Evolutionary conservation across 108 stramenopile genomes (phyloP), one percentile per base, ranked within the genome.

Genomic region (Skeletonema marinoi): DNA sequence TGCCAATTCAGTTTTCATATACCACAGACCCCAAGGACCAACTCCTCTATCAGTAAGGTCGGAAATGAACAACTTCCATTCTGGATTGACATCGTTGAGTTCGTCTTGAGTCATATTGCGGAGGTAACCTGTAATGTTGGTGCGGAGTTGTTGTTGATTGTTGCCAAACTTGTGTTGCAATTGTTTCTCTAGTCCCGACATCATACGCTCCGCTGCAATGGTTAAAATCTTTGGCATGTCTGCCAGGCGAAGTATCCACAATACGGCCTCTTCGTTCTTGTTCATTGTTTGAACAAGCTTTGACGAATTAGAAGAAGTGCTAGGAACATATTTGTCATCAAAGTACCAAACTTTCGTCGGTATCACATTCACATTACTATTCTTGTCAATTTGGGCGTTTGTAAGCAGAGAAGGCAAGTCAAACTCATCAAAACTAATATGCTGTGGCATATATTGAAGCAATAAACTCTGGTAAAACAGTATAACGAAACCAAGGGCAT

Each of bases 11-110:
- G 32, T 33, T 31, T 63, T 6, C 21, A 63, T n/a, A 9, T 39
- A 63, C 62, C 62, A 63, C 4, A 39, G 21, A 1, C 38, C 38
- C 62, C 62, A 63, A 6, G 16, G n/a, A 17, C 62, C 62, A 16
- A 63, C 39, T n/a, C 62, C 62, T 36, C 62, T 36, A 36, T 63
- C 62, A 17, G 62, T 33, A 14, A 0, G n/a, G 4, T 63, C 62
- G n/a, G 33, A 36, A 21, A 63, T 21, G 62, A 39, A 63, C 38
- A 63, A 4, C n/a, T 63, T 33, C 62, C 62, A 63, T 36, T 63
- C 62, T n/a, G 62, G 62, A 63, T 63, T 36, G 29, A 63, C 21
- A 1, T n/a, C 6, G 62, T 63, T 63, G 38, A 63, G 39, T 21
- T 30, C 62, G 7, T 63, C 62, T 36, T 63, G 62, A 16, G 62